Conservation (phyloP, 2,329 filamentous ascomycete species). For the Pseudovirgaria hyperparasitica region DNA sequence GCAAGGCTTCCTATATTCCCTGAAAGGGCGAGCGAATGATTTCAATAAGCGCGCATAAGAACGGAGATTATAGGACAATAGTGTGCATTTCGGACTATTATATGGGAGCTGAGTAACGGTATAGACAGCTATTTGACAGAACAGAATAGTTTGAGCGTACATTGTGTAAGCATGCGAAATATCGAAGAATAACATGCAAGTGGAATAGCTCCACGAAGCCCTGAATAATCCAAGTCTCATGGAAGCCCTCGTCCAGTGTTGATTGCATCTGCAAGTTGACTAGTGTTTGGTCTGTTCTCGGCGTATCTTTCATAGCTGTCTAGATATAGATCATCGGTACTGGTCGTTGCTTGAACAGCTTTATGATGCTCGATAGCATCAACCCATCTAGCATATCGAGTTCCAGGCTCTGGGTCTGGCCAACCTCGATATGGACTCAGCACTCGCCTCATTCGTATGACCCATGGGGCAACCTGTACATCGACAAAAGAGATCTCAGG, state of each 20-base stretch:
- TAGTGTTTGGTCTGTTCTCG: conserved; percentile 49
- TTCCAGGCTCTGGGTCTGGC: conserved; percentile 49
- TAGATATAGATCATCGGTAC: conserved; percentile 50
- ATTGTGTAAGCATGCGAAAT: no score
- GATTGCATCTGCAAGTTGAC: conserved; percentile 45
- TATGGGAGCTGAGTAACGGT: no score
- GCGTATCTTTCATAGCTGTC: conserved; percentile 54
- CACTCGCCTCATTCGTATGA: conserved; percentile 54
- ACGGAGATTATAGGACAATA: no score
- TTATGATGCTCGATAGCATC: conserved; percentile 53
- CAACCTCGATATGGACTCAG: conserved; percentile 53
- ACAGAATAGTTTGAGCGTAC: no score
- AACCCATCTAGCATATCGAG: conserved; percentile 57
- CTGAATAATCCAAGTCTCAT: conserved; percentile 17
- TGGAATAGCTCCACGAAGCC: no score
- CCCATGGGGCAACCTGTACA: conserved; percentile 63
- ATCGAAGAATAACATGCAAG: no score
- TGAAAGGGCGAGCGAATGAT: no score
- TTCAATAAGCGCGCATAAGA: no score
- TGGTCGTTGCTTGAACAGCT: conserved; percentile 54
- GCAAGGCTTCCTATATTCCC: no score
- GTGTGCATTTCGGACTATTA: no score
- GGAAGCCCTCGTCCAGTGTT: conserved; percentile 43
- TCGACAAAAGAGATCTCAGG: conserved; percentile 51
- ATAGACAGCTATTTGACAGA: no score